Percentiles rank a stretch among this genome's conserved stretches.
Conservation (phyloP, 2,329 filamentous ascomycete genomes). For the Penicillium brevicompactum region DNA sequence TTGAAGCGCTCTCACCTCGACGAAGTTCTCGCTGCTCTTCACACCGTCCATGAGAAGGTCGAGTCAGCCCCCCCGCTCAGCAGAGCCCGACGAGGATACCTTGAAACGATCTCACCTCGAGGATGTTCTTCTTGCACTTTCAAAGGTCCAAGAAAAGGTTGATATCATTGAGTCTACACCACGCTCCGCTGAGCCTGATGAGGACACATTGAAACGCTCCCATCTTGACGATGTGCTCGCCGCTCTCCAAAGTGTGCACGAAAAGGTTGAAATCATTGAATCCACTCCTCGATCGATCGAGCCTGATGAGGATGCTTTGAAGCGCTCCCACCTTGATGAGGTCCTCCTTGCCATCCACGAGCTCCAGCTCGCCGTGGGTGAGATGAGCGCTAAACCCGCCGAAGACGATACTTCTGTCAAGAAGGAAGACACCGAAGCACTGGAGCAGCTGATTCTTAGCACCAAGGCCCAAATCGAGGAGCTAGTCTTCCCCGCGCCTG, state of each 20-base stretch:
- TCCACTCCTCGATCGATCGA: slow-evolving; percentile 47
- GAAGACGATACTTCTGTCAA: slow-evolving; percentile 59
- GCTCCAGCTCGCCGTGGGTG: slow-evolving; percentile 63
- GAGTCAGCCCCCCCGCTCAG: slow-evolving; percentile 38
- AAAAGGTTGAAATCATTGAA: slow-evolving; percentile 62
- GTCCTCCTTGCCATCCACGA: slow-evolving; percentile 49
- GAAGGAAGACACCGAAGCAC: slow-evolving; percentile 84
- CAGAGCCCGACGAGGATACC: slow-evolving; percentile 43
- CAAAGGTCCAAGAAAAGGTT: slow-evolving; percentile 71
- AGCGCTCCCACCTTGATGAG: slow-evolving; percentile 52
- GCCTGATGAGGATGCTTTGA: slow-evolving; percentile 44
- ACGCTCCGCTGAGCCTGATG: slow-evolving; percentile 35
- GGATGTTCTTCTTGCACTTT: slow-evolving; percentile 47
- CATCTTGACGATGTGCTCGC: slow-evolving; percentile 51
- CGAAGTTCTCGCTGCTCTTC: slow-evolving; percentile 47
- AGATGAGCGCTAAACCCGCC: slow-evolving; percentile 43
- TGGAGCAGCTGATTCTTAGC: slow-evolving; percentile 86
- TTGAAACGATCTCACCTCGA: slow-evolving; percentile 52
- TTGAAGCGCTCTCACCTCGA: slow-evolving; percentile 52
- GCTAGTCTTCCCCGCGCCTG: slow-evolving; percentile 63
- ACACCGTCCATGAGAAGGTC: slow-evolving; percentile 71
- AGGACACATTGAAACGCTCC: slow-evolving; percentile 49
- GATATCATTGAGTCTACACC: slow-evolving; percentile 52
- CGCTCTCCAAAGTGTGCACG: slow-evolving; percentile 37
- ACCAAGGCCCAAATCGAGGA: slow-evolving; percentile 88